Evolutionary conservation across 139 green algal genomes (phyloP).

Genomic region (Coelastrella sp.): DNA sequence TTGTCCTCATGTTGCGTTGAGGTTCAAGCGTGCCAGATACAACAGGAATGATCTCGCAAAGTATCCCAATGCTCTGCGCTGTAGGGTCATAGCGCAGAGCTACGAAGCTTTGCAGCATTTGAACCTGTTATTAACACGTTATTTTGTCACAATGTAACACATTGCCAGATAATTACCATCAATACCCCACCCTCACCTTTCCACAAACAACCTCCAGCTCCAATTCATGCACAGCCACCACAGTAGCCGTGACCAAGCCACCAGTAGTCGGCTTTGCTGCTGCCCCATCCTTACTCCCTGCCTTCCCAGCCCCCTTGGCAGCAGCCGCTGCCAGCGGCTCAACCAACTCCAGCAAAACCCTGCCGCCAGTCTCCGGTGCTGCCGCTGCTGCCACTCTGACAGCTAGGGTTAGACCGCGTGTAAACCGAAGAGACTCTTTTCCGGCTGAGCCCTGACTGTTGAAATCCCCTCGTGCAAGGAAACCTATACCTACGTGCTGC

Average conservation of each 20-base stretch:
- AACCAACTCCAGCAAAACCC: constrained; percentile 32
- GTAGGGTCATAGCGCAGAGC: constrained; percentile 24
- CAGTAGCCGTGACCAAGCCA: background rate
- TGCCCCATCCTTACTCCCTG: background rate
- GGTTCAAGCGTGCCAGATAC: constrained; percentile 43
- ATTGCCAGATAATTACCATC: background rate
- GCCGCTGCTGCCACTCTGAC: constrained; percentile 23
- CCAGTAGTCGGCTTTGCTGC: background rate
- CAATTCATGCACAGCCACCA: constrained; percentile 19
- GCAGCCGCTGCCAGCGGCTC: constrained; percentile 13
- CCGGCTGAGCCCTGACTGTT: constrained; percentile 36
- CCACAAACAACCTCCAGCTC: constrained; percentile 34
- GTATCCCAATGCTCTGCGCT: constrained; percentile 41
- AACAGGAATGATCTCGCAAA: constrained; percentile 28
- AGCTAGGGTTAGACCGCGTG: background rate
- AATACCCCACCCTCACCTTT: constrained; percentile 12
- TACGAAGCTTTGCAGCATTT: constrained; percentile 39
- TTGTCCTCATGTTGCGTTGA: background rate
- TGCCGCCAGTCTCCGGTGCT: background rate
- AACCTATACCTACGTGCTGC: constrained; percentile 10
- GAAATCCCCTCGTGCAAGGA: background rate
- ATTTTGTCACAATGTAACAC: no score
- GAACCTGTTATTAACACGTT: background rate
- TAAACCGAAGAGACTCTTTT: background rate
- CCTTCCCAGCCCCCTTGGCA: background rate